Evolutionary conservation across 495 filamentous ascomycete species (phyloP).

Genomic region (Opeltia flavorubescens): DNA sequence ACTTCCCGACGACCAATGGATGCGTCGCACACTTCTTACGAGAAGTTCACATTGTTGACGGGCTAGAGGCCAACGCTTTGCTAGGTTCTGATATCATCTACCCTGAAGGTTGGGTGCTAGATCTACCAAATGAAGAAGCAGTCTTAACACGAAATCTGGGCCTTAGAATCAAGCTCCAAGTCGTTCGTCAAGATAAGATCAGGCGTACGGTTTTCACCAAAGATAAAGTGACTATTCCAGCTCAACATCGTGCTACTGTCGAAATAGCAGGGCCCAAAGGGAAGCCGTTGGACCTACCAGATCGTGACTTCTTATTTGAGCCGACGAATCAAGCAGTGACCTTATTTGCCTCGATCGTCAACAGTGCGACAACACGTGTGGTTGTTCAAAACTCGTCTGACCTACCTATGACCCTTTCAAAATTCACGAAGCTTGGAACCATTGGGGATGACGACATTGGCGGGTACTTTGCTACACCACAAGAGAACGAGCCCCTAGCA

Average conservation of each 20-base stretch:
- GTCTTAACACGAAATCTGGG: too few species aligned
- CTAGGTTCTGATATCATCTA: constrained; percentile 1
- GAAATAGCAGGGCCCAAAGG: neutral
- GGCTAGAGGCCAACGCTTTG: constrained; percentile 3
- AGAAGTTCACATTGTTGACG: constrained; percentile 2
- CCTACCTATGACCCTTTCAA: neutral
- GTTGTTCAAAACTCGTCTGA: neutral
- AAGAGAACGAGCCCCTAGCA: too few species aligned
- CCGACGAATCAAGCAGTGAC: neutral
- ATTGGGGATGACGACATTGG: neutral
- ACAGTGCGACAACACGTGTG: neutral
- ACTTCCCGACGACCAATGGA: too few species aligned
- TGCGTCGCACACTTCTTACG: too few species aligned
- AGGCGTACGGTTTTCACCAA: too few species aligned
- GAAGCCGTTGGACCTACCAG: neutral
- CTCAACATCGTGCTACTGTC: neutral
- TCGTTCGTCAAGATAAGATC: too few species aligned
- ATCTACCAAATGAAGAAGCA: neutral
- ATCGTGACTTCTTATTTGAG: neutral
- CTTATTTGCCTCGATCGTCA: neutral
- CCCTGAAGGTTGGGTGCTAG: neutral
- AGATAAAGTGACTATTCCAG: neutral
- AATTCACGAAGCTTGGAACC: neutral
- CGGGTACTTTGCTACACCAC: too few species aligned
- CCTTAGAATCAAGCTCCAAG: too few species aligned